Base-by-base conservation (phyloP, 2,329 filamentous ascomycete species). In the Fusarium poae region DNA sequence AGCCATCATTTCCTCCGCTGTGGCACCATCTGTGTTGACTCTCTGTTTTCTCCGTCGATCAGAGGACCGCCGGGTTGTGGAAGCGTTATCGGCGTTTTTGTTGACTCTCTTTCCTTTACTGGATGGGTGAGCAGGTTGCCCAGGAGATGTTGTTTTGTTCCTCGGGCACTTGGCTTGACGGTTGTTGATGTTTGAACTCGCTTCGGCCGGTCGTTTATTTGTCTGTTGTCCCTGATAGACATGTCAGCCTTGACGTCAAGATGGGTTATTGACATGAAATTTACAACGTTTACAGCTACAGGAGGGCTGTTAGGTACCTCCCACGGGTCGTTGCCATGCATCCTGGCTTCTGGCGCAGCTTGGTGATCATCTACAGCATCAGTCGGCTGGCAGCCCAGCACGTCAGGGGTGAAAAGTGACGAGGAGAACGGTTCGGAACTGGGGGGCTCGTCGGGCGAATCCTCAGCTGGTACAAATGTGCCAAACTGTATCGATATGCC, bases 81-180 rank as follows among this genome's bases (percentile, higher is more conserved):
- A 27, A 23, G 21, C 39, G 6, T 10, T 3, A 4, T 40, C 37
- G 12, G 48, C 30, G 29, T 30, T 23, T 43, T 21, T 34, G 4
- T 12, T 23, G 49, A 21, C 21, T 37, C 25, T 39, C 37, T n/a
- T 12, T 9, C 21, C 7, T 42, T 16, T 16, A 13, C 30, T 45
- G 25, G 25, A 5, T 21, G 43, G 15, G 5, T 39, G 57, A 6
- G 39, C 21, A 9, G 39, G 39, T 15, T 29, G 32, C 15, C 16
- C 62, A 25, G 7, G n/a, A 5, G 27, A 27, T 11, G 13, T 20
- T 30, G 27, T 30, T 6, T 25, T 49, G 23, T 49, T 32, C 51
- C 65, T 49, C 3, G 30, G 49, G 15, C 6, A n/a, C 59, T 67
- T 59, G 35, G 48, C 39, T 12, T 40, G 63, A 21, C 18, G 43